Base-by-base conservation (phyloP, 495 filamentous ascomycete genomes). In the Hypoxylon subgilvum region DNA sequence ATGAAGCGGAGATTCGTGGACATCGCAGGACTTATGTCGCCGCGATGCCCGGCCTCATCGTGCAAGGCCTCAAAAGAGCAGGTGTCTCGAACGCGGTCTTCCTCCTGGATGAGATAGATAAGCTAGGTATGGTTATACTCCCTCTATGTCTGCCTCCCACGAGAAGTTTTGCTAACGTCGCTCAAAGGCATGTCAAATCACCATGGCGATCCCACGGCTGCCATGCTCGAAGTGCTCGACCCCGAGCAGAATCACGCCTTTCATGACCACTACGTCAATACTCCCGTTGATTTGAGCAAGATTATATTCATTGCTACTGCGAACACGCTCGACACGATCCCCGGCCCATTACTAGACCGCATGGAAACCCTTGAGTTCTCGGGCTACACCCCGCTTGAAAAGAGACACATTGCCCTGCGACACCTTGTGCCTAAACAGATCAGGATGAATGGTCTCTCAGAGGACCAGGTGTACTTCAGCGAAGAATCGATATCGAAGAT, bases 231-330 rank as follows among this genome's bases (percentile, higher is more conserved):
- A 72, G 95, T 99, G 9, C 82, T 99, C 17, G 95, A 99, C 67
- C 95, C 95, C 6, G 95, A 99, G 70, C 95, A 99, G 74, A 99
- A 99, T 65, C 81, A 96, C 72, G 86, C 85, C 12, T 99, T 99
- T 74, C 88, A 82, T 9, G 95, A 99, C 64, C 95, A 99, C 73
- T 99, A 97, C 73, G 86, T 99, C 72, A 92, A 89, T 66, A 92
- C 97, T 40, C 95, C 95, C 2, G 89, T 97, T 53, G 95, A 99
- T 71, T 77, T 99, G 28, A 95, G 90, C 75, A 96, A 96, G 74
- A 89, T 99, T 13, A 82, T 97, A 6, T 99, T 99, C 75, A 96
- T 99, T 59, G 94, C 94, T n/a, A 99, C 94, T 7, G 94, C 94
- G 13, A 99, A 99, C 74, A 91, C 85, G 1, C 84, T 97, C 25